Percentiles rank a stretch among this genome's conserved stretches.
Evolutionary conservation across 1,139 yeast genomes (phyloP).

Genomic region (Candida tropicalis): DNA sequence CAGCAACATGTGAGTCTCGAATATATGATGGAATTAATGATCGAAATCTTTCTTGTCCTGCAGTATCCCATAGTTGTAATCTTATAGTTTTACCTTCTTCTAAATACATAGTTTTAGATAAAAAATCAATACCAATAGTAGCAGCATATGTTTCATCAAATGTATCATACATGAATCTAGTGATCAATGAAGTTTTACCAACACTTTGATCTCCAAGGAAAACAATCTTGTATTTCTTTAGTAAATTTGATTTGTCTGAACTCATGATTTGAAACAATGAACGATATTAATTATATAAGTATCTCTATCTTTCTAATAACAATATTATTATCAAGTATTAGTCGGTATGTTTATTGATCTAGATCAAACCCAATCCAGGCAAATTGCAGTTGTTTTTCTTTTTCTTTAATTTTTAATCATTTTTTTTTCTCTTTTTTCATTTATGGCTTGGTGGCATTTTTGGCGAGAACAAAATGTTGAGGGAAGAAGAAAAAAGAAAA

Average conservation of each 20-base stretch:
- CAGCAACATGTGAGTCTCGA: slow-evolving; percentile 96
- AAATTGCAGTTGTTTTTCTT: too few relatives aligned
- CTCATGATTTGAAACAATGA: slow-evolving; percentile 12
- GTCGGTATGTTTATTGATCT: too few relatives aligned
- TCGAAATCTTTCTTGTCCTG: slow-evolving; percentile 65
- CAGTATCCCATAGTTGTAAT: slow-evolving; percentile 60
- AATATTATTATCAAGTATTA: too few relatives aligned
- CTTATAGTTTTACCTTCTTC: slow-evolving; percentile 59
- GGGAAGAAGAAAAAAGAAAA: neutral
- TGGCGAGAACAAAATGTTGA: too few relatives aligned
- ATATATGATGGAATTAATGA: slow-evolving; percentile 81
- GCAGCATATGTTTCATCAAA: slow-evolving; percentile 96
- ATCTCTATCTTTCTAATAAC: too few relatives aligned
- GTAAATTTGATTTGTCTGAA: slow-evolving; percentile 19
- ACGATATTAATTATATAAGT: too few relatives aligned
- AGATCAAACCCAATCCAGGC: too few relatives aligned
- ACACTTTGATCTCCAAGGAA: slow-evolving; percentile 98
- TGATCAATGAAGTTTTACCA: slow-evolving; percentile 92
- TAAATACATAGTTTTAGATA: slow-evolving; percentile 72
- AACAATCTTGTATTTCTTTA: slow-evolving; percentile 85
- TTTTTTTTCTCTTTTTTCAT: too few relatives aligned
- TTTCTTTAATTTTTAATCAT: too few relatives aligned
- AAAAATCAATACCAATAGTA: slow-evolving; percentile 93
- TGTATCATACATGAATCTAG: slow-evolving; percentile 98
- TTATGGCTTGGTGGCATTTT: too few relatives aligned